Evolutionary conservation across 345 rosid species (phyloP).

Genomic region (Gynandropsis gynandra): DNA sequence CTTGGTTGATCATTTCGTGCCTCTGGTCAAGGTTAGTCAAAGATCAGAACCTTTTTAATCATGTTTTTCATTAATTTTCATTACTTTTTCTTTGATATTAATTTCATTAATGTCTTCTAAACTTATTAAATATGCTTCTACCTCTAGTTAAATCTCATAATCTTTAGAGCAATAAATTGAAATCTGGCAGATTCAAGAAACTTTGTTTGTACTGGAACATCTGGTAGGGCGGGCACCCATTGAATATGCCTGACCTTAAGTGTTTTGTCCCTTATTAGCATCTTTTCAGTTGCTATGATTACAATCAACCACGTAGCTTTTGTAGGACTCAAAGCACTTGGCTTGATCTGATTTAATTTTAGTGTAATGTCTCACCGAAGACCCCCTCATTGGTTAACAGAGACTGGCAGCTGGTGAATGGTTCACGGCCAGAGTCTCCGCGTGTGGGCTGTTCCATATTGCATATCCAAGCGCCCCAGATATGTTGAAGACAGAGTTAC

Average conservation of each 20-base stretch:
- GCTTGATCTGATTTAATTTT: neutral
- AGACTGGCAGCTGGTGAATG: conserved; percentile 78
- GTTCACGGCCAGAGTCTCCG: conserved; percentile 77
- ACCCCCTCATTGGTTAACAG: conserved; percentile 25
- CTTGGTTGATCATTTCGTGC: conserved; percentile 54
- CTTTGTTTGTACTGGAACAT: neutral
- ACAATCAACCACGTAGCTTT: no score
- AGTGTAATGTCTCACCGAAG: neutral
- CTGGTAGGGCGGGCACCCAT: neutral
- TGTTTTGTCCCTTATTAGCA: neutral
- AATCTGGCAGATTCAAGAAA: neutral
- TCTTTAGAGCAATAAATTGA: neutral
- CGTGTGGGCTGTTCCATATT: conserved; percentile 73
- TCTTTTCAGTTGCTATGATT: neutral
- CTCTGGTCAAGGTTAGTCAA: conserved; percentile 50
- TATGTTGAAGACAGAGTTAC: conserved; percentile 47
- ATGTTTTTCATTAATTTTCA: neutral
- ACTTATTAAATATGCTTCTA: conserved; percentile 1
- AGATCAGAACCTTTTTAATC: neutral
- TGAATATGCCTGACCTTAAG: neutral
- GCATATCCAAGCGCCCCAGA: conserved; percentile 72
- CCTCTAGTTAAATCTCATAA: neutral
- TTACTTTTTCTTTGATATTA: neutral
- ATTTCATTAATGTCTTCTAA: neutral
- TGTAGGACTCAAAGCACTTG: neutral